A percentile compares a stretch with the other conserved stretches of the same genome.
phyloP scores from a whole-genome alignment of 345 rosid species.

The Populus simonii region DNA sequence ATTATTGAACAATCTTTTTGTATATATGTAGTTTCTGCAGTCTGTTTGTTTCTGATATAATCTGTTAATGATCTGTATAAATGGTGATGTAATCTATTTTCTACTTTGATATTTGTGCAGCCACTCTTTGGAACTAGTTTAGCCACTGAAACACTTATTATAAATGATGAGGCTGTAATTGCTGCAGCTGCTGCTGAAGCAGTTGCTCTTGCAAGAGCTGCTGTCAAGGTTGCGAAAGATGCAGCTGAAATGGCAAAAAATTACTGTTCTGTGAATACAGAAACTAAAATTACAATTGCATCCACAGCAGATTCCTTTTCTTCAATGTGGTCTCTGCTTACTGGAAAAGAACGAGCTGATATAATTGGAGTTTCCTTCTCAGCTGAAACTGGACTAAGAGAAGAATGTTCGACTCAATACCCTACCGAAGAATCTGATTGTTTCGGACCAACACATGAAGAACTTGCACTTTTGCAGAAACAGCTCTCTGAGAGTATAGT shows the following conservation, averaged over 20 bases:
- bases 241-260: slow-evolving; percentile 52
- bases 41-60: neutral
- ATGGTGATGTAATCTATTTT: slow-evolving; percentile 3
- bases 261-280: slow-evolving; percentile 27
- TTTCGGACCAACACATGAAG: slow-evolving; percentile 50
- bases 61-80: neutral
- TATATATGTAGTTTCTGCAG: neutral
- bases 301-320: slow-evolving; percentile 27
- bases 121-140: slow-evolving; percentile 51
- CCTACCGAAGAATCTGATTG: slow-evolving; percentile 41
- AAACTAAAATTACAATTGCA: slow-evolving; percentile 22
- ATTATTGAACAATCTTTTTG: neutral
- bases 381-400: slow-evolving; percentile 36
- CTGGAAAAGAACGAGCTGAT: slow-evolving; percentile 55
- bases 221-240: slow-evolving; percentile 80
- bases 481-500: slow-evolving; percentile 50
- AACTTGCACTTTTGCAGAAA: slow-evolving; percentile 52
- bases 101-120: slow-evolving; percentile 37
- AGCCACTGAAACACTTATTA: slow-evolving; percentile 68
- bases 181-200: slow-evolving; percentile 94
- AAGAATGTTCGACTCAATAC: slow-evolving; percentile 22
- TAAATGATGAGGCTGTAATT: slow-evolving; percentile 78
- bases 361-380: slow-evolving; percentile 44
- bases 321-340: slow-evolving; percentile 46
- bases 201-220: slow-evolving; percentile 85